Conservation (phyloP, 148 eudicot species). For the Amaranthus cruentus region DNA sequence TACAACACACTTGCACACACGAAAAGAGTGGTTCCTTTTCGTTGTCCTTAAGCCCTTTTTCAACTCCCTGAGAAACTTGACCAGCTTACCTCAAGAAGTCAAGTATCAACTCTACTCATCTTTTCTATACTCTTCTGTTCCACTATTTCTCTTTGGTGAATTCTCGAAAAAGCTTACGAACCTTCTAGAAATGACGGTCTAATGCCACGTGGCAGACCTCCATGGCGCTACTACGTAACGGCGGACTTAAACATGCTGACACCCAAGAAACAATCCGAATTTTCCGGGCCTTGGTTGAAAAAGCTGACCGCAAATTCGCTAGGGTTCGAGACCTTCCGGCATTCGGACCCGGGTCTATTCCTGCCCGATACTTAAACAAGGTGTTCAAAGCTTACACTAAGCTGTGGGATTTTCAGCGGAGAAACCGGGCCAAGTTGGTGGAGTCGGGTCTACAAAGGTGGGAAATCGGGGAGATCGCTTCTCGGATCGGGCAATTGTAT, state of each 20-base stretch:
- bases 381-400: slow-evolving; percentile 81
- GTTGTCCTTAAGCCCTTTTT: neutral
- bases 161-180: neutral
- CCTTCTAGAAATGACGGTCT: neutral
- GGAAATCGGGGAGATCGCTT: slow-evolving; percentile 98
- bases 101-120: neutral
- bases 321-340: slow-evolving; percentile 66
- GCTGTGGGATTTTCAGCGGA: slow-evolving; percentile 83
- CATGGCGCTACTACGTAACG: slow-evolving; percentile 13
- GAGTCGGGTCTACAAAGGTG: slow-evolving; percentile 68
- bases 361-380: slow-evolving; percentile 46
- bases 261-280: slow-evolving; percentile 10
- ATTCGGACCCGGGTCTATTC: slow-evolving; percentile 34
- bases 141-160: neutral
- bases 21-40: neutral
- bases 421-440: slow-evolving; percentile 50
- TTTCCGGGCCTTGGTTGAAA: slow-evolving; percentile 52
- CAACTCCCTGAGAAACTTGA: slow-evolving; percentile 14
- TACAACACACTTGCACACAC: neutral
- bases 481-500: slow-evolving; percentile 87
- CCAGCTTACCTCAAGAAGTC: neutral
- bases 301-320: slow-evolving; percentile 78
- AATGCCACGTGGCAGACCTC: slow-evolving; percentile 6
- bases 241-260: neutral
- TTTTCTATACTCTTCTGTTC: neutral